A percentile compares a stretch with the other conserved stretches of the same genome.
Evolutionary conservation across 768 basidiomycete species (phyloP).

Genomic region (Rossbeevera mucosa): DNA sequence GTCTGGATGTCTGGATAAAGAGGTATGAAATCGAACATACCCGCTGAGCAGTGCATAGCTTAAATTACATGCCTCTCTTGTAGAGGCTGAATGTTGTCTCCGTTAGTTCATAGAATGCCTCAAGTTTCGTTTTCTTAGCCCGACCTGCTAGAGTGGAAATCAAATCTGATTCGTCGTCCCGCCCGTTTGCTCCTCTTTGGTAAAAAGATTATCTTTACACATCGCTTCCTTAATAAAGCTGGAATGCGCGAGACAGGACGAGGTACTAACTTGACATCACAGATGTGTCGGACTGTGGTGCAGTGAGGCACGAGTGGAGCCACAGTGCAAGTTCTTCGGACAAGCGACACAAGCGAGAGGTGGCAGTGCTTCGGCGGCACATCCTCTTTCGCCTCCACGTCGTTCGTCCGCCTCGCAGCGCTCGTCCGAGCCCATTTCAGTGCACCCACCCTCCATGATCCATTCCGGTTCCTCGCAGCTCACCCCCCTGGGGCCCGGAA

Average conservation of each 20-base stretch:
- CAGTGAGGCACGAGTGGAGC: too few species aligned
- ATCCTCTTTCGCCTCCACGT: too few species aligned
- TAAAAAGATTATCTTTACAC: neutral
- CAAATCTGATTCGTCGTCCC: neutral
- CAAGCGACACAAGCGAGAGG: too few species aligned
- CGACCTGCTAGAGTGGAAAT: neutral
- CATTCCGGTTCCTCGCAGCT: too few species aligned
- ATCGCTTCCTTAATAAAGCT: neutral
- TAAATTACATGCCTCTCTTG: neutral
- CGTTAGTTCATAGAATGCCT: neutral
- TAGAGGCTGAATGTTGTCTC: neutral
- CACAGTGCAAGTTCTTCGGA: too few species aligned
- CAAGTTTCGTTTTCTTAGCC: neutral
- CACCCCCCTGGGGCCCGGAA: too few species aligned
- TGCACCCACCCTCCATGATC: too few species aligned
- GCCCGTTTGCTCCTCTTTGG: neutral
- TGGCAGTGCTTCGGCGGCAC: too few species aligned
- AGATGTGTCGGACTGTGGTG: too few species aligned
- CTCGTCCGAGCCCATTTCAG: too few species aligned
- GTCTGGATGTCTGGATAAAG: neutral
- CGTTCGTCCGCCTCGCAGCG: too few species aligned
- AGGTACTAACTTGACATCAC: neutral
- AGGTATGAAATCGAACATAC: neutral
- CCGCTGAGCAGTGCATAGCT: neutral
- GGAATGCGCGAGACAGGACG: neutral